These are phyloP conservation scores for Saitozyma sp. DNA, from an alignment of 768 basidiomycete genomes.

Conservation along the genomic window DNA sequence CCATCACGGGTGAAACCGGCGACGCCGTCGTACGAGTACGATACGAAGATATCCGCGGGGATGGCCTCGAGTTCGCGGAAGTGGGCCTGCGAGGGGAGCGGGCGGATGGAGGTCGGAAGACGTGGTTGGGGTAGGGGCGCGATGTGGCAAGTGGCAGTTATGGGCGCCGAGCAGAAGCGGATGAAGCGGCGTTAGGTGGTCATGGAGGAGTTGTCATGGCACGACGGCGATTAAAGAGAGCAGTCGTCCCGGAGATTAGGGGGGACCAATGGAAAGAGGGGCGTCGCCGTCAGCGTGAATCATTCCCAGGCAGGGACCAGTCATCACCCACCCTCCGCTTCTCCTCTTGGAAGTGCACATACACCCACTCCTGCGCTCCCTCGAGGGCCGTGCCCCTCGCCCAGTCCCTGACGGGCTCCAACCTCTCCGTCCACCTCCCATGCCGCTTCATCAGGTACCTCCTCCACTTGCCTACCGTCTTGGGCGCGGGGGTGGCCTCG, in stretches of 20 bases:
- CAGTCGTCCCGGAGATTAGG: too few species aligned
- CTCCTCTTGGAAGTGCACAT: conserved; percentile 31
- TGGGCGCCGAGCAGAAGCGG: too few species aligned
- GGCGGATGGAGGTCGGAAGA: too few species aligned
- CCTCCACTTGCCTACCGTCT: neutral
- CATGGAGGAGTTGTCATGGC: too few species aligned
- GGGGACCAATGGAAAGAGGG: too few species aligned
- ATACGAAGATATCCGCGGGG: neutral
- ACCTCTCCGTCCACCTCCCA: conserved; percentile 17
- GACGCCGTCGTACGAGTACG: neutral
- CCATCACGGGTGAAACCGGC: neutral
- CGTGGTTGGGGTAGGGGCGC: too few species aligned
- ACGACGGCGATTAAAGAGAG: too few species aligned
- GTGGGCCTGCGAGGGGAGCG: neutral
- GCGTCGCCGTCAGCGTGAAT: too few species aligned
- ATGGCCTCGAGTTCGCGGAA: neutral
- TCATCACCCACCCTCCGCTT: conserved; percentile 5
- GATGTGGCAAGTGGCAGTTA: too few species aligned
- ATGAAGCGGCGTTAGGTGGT: too few species aligned
- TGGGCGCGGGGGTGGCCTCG: neutral
- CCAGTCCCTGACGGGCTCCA: conserved; percentile 20
- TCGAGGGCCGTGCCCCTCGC: conserved; percentile 1
- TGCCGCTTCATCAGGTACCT: conserved; percentile 6
- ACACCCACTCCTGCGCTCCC: conserved; percentile 24
- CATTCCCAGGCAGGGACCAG: neutral